Percentiles rank a stretch among this genome's conserved stretches.
Conservation (phyloP, 23 red algal genomes). For the Agarophyton chilense region DNA sequence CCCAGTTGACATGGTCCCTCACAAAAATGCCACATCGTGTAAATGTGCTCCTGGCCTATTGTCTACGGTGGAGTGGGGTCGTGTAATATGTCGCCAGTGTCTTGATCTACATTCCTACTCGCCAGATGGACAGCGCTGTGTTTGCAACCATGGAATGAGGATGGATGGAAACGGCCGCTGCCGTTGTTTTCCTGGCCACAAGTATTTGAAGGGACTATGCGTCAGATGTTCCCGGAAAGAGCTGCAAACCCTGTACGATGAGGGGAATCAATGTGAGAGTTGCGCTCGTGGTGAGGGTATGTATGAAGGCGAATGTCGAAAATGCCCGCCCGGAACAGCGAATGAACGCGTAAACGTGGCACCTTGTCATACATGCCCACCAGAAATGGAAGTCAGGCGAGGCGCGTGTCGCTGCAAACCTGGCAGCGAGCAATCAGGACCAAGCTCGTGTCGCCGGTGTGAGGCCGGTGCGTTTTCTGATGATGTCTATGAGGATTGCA, state of each 20-base stretch:
- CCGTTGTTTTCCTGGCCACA: constrained; percentile 27
- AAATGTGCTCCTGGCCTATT: constrained; percentile 3
- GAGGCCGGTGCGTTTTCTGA: neutral
- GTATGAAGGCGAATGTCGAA: neutral
- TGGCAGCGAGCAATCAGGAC: constrained; percentile 4
- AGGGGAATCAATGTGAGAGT: neutral
- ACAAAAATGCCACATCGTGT: constrained; percentile 15
- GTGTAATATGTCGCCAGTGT: neutral
- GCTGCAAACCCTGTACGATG: neutral
- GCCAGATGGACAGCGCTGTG: neutral
- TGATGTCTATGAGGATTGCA: constrained; percentile 15
- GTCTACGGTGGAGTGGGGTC: neutral
- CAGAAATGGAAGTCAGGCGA: constrained; percentile 10
- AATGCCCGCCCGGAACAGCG: constrained; percentile 11
- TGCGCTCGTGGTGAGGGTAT: neutral
- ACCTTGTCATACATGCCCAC: constrained; percentile 17
- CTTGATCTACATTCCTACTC: neutral
- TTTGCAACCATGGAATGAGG: constrained; percentile 2
- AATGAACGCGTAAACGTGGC: constrained; percentile 31
- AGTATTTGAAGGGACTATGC: constrained; percentile 12
- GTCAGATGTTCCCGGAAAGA: neutral
- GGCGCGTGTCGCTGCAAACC: constrained; percentile 24
- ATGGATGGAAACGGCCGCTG: neutral
- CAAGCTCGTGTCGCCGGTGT: neutral
- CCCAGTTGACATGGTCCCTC: constrained; percentile 1